Conservation (phyloP, 2,329 filamentous ascomycete species). For the Mollisiaceae sp. region DNA sequence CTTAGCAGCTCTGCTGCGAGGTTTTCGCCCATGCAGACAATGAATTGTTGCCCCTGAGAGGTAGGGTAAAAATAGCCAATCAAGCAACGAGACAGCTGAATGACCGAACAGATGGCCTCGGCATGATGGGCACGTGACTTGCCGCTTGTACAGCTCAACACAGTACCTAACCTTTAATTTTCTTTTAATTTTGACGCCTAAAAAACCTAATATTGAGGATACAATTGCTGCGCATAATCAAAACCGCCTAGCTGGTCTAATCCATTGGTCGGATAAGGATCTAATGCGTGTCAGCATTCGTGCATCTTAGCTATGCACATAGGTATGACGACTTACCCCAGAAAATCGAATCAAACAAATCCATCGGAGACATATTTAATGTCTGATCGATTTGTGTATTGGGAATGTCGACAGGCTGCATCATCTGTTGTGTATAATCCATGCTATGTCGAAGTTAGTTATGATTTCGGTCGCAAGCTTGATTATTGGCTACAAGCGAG, state of each 20-base stretch:
- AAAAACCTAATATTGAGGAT: slow-evolving; percentile 29
- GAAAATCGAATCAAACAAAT: slow-evolving; percentile 71
- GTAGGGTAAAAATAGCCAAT: slow-evolving; percentile 52
- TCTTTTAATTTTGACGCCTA: neutral
- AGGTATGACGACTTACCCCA: slow-evolving; percentile 56
- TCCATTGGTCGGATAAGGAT: slow-evolving; percentile 31
- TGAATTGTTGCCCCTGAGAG: slow-evolving; percentile 28
- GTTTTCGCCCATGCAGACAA: slow-evolving; percentile 67
- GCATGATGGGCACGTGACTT: neutral
- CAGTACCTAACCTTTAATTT: neutral
- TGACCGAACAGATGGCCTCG: neutral
- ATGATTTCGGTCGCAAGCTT: neutral
- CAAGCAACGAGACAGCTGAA: slow-evolving; percentile 59
- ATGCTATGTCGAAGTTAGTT: slow-evolving; percentile 38
- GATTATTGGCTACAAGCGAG: neutral
- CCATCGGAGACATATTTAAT: slow-evolving; percentile 69
- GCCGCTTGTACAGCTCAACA: neutral
- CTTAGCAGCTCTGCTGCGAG: slow-evolving; percentile 43
- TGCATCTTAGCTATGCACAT: neutral
- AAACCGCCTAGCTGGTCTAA: slow-evolving; percentile 30
- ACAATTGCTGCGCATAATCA: slow-evolving; percentile 34
- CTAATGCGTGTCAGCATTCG: slow-evolving; percentile 15
- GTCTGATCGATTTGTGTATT: slow-evolving; percentile 59
- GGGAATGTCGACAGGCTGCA: slow-evolving; percentile 42
- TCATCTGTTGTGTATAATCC: slow-evolving; percentile 48